Percentiles rank a stretch among this genome's conserved stretches.
Evolutionary conservation across 1,139 yeast genomes (phyloP).

Genomic region (Zygoascus sp.): DNA sequence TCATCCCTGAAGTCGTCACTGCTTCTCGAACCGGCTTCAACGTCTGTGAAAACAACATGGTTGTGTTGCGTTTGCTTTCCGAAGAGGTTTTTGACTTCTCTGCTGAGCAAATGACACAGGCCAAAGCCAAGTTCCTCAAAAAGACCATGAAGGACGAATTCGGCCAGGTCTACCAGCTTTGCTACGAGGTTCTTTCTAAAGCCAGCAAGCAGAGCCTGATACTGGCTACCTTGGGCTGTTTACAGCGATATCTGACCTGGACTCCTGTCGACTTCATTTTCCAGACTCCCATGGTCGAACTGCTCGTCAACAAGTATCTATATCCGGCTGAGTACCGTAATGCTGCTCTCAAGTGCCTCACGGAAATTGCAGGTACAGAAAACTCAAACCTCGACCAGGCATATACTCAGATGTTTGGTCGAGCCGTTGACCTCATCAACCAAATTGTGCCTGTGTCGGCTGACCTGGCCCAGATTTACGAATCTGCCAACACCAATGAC

Average conservation of each 20-base stretch:
- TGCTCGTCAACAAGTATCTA: constrained; percentile 71
- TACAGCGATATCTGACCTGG: constrained; percentile 89
- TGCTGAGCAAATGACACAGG: constrained; percentile 94
- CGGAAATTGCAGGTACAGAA: constrained; percentile 74
- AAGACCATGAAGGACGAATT: constrained; percentile 84
- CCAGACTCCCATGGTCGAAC: constrained; percentile 72
- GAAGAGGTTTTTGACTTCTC: constrained; percentile 96
- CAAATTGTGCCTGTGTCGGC: constrained; percentile 70
- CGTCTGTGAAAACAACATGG: constrained; percentile 97
- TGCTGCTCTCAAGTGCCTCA: constrained; percentile 80
- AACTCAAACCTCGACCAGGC: constrained; percentile 62
- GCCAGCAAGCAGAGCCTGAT: constrained; percentile 78
- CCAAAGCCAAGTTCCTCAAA: constrained; percentile 80
- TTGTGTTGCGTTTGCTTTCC: constrained; percentile 76
- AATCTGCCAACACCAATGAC: constrained; percentile 71
- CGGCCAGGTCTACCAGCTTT: constrained; percentile 85
- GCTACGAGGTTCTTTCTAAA: constrained; percentile 88
- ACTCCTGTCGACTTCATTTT: constrained; percentile 85
- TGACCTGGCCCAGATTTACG: constrained; percentile 69
- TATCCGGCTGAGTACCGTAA: constrained; percentile 79
- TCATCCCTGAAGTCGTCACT: constrained; percentile 85
- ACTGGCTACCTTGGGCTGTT: constrained; percentile 76
- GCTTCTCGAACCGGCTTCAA: constrained; percentile 82
- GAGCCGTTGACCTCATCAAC: constrained; percentile 67
- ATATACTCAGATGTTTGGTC: constrained; percentile 66